Evolutionary conservation across 1,284 basidiomycete species (phyloP).

Genomic region (Sutorius eximius): DNA sequence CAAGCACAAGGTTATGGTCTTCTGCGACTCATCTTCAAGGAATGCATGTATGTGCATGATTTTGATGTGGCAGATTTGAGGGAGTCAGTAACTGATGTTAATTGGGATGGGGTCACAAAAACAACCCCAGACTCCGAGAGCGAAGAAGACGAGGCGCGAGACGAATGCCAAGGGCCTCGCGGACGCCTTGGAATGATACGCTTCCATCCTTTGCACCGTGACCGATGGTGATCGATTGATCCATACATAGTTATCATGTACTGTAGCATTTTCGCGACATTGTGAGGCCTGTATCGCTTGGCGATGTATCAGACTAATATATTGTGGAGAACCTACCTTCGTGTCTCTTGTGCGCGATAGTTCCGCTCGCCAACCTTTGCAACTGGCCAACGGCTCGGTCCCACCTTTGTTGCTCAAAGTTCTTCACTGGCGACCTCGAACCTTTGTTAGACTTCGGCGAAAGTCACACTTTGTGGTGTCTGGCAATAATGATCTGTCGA

Average conservation of each 20-base stretch:
- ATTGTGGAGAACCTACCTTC: neutral
- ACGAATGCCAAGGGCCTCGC: slow-evolving; percentile 1
- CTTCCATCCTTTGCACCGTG: neutral
- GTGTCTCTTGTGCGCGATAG: neutral
- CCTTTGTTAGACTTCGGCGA: neutral
- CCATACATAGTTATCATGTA: neutral
- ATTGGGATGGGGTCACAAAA: slow-evolving; percentile 24
- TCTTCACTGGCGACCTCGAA: neutral
- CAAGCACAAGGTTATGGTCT: slow-evolving; percentile 13
- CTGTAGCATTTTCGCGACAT: neutral
- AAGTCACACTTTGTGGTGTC: neutral
- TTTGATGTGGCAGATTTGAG: slow-evolving; percentile 6
- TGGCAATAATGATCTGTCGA: neutral
- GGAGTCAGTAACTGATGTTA: slow-evolving; percentile 11
- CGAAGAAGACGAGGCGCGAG: slow-evolving; percentile 2
- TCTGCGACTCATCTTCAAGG: slow-evolving; percentile 12
- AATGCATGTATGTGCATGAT: slow-evolving; percentile 17
- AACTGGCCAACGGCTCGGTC: neutral
- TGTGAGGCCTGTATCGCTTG: neutral
- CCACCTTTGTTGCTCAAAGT: neutral
- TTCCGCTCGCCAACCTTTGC: neutral
- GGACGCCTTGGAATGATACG: neutral
- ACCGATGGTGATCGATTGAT: neutral
- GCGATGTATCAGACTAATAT: neutral
- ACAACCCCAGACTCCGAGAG: neutral